Percentiles rank a stretch among this genome's conserved stretches.
These are phyloP conservation scores for Solanum hybrid DNA, from an alignment of 305 asterid genomes.

Conservation along the genomic window DNA sequence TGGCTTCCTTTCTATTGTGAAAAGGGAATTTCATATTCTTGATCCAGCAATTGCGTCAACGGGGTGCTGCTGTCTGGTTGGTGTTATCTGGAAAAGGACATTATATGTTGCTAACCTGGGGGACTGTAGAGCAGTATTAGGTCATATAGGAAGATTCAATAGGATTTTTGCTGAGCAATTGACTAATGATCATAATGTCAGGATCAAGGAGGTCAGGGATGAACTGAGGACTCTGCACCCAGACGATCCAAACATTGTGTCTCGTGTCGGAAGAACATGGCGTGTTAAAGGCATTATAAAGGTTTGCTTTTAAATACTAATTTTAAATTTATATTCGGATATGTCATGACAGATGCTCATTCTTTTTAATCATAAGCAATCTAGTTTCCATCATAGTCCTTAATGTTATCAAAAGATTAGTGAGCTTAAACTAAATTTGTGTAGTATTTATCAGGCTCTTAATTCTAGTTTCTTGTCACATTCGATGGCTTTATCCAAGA, in stretches of 20 bases:
- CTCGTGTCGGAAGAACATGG: conserved; percentile 53
- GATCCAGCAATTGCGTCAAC: conserved; percentile 49
- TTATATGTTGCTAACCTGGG: conserved; percentile 62
- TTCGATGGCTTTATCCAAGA: no score
- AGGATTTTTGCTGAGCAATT: conserved; percentile 58
- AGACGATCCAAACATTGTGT: conserved; percentile 50
- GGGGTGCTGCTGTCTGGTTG: conserved; percentile 74
- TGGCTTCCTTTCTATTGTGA: conserved; percentile 45
- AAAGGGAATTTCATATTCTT: conserved; percentile 31
- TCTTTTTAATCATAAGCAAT: background rate
- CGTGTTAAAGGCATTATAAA: conserved; percentile 78
- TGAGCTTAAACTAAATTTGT: background rate
- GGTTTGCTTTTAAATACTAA: conserved; percentile 23
- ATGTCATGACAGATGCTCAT: background rate
- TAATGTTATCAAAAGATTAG: background rate
- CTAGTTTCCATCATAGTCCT: background rate
- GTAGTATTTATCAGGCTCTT: no score
- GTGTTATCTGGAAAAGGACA: conserved; percentile 50
- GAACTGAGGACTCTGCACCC: conserved; percentile 52
- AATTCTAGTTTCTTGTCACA: no score
- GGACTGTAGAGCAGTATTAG: conserved; percentile 65
- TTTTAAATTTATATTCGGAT: background rate
- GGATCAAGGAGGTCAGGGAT: conserved; percentile 51
- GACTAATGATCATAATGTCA: conserved; percentile 63
- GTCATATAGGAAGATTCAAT: conserved; percentile 30